Conservation (phyloP, 345 rosid species). For the Psidium friedrichsthalianum region DNA sequence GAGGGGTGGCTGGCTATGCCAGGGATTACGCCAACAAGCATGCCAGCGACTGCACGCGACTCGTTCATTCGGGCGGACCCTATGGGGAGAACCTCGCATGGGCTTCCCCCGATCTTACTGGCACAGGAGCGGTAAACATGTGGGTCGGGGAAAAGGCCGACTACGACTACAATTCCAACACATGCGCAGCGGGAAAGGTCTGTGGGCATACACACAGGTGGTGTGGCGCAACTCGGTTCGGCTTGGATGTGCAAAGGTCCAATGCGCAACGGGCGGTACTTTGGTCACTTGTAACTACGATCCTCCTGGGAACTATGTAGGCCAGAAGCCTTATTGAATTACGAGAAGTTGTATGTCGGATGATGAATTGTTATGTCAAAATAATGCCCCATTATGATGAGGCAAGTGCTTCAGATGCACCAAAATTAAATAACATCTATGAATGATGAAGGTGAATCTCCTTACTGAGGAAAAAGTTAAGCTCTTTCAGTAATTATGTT, state of each 20-base stretch:
- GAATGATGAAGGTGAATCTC: neutral
- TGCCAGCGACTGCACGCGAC: slow-evolving; percentile 7
- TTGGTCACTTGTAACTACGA: slow-evolving; percentile 18
- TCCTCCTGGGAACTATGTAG: slow-evolving; percentile 5
- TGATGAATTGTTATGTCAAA: neutral
- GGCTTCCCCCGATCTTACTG: neutral
- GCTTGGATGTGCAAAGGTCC: slow-evolving; percentile 3
- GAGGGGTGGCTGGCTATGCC: slow-evolving; percentile 24
- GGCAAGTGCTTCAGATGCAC: neutral
- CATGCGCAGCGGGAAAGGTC: neutral
- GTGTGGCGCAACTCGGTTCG: slow-evolving; percentile 5
- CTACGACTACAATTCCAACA: slow-evolving; percentile 5
- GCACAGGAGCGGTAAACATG: neutral
- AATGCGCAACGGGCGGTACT: neutral
- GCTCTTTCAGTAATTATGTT: neutral
- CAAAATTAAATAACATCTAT: neutral
- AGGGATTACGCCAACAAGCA: slow-evolving; percentile 12
- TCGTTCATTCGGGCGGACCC: slow-evolving; percentile 1
- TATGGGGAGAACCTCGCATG: neutral
- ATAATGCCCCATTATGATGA: neutral
- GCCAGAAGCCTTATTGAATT: slow-evolving; percentile 2
- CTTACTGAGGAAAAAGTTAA: neutral
- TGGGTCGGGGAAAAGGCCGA: slow-evolving; percentile 1
- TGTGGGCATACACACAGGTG: slow-evolving; percentile 14
- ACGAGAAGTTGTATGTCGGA: neutral